Evolutionary conservation across 2,329 filamentous ascomycete species (phyloP).

Genomic region (Fusarium sp.): DNA sequence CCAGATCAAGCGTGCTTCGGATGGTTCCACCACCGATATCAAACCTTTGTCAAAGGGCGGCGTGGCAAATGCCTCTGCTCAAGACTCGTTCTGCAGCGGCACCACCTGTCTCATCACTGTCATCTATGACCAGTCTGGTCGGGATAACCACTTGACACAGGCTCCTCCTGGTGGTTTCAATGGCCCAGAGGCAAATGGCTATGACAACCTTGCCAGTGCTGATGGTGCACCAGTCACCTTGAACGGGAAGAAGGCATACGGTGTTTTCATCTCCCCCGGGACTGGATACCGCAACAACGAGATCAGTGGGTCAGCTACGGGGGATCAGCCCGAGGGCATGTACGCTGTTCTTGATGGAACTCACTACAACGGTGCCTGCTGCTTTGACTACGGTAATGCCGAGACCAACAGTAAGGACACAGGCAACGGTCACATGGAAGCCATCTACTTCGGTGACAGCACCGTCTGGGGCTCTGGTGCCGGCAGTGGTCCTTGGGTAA

Average conservation of each 20-base stretch:
- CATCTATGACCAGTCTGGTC: conserved; percentile 76
- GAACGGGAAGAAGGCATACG: conserved; percentile 33
- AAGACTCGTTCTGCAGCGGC: conserved; percentile 71
- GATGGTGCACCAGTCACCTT: conserved; percentile 30
- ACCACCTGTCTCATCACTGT: conserved; percentile 74
- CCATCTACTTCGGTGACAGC: conserved; percentile 72
- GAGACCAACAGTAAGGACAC: conserved; percentile 66
- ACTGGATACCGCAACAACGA: conserved; percentile 32
- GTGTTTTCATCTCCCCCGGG: conserved; percentile 28
- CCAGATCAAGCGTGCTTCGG: conserved; percentile 34
- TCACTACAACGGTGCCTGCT: conserved; percentile 29
- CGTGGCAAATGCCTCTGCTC: conserved; percentile 71
- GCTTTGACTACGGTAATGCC: conserved; percentile 32
- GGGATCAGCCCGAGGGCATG: conserved; percentile 20
- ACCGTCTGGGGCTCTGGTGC: conserved; percentile 68
- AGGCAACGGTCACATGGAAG: conserved; percentile 76
- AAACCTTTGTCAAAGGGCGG: conserved; percentile 63
- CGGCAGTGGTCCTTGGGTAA: conserved; percentile 74
- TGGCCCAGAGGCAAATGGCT: conserved; percentile 18
- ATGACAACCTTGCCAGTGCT: conserved; percentile 29
- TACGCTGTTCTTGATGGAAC: conserved; percentile 36
- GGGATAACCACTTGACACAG: conserved; percentile 72
- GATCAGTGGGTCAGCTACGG: conserved; percentile 18
- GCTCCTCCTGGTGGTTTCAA: conserved; percentile 67
- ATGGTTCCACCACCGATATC: conserved; percentile 15